Evolutionary conservation across 768 basidiomycete species (phyloP).

Genomic region (Pleurotus salmoneostramineus): DNA sequence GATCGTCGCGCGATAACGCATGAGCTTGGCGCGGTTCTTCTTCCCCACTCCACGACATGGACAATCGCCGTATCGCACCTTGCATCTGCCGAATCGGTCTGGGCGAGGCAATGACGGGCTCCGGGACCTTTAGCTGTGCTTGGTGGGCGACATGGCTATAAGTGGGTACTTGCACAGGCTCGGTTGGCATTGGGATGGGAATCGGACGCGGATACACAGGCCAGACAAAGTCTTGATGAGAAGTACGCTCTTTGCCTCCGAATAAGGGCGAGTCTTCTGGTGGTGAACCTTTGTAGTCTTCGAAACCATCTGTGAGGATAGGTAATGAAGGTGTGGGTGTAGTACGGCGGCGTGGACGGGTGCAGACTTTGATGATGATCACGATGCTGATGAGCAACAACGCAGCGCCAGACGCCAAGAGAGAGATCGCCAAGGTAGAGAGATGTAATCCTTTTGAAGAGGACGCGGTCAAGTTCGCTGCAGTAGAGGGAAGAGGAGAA

Average conservation of each 20-base stretch:
- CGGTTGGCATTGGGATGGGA: conserved; percentile 8
- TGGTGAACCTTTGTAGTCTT: conserved; percentile 36
- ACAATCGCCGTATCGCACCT: conserved; percentile 34
- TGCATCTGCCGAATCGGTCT: conserved; percentile 36
- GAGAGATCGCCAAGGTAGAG: conserved; percentile 44
- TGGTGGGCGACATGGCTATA: too few species aligned
- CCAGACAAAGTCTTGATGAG: conserved; percentile 53
- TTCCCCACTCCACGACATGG: conserved; percentile 12
- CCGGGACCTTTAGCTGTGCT: too few species aligned
- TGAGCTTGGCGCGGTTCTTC: conserved; percentile 26
- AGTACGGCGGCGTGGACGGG: conserved; percentile 43
- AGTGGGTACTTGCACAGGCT: conserved; percentile 9
- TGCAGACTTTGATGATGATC: conserved; percentile 43
- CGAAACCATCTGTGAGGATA: conserved; percentile 54
- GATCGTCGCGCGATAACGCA: conserved; percentile 28
- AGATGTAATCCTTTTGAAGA: conserved; percentile 29
- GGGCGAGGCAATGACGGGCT: conserved; percentile 19
- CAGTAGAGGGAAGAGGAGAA: conserved; percentile 10
- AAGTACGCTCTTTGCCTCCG: conserved; percentile 65
- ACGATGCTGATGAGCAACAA: conserved; percentile 45
- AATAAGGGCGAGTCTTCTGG: conserved; percentile 68
- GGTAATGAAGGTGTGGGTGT: conserved; percentile 73
- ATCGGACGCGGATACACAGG: conserved; percentile 45
- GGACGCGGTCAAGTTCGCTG: background rate
- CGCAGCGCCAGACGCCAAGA: conserved; percentile 49